Evolutionary conservation across 2,329 filamentous ascomycete species (phyloP).

Genomic region (Aspergillus versicolor): DNA sequence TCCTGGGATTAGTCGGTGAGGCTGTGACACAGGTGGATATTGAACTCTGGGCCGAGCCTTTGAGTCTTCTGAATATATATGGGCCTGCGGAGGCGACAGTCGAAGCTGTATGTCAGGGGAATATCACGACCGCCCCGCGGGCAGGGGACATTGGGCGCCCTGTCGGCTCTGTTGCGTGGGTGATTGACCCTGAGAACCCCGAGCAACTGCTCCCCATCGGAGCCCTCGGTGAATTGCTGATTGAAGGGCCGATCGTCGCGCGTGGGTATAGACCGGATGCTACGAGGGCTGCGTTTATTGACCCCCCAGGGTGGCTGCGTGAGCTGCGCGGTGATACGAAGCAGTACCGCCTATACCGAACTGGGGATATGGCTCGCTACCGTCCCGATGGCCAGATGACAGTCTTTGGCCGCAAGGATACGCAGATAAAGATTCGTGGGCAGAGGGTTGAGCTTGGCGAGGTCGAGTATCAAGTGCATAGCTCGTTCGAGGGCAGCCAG

Average conservation of each 20-base stretch:
- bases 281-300: neutral
- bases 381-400: neutral
- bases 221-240: constrained; percentile 11
- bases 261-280: constrained; percentile 32
- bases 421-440: neutral
- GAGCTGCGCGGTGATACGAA: too few relatives aligned
- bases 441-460: neutral
- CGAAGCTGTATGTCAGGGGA: neutral
- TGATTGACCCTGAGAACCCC: constrained; percentile 1
- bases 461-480: neutral
- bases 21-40: too few relatives aligned
- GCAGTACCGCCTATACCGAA: neutral
- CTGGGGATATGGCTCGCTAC: neutral
- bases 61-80: neutral
- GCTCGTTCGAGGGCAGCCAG: neutral
- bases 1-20: too few relatives aligned
- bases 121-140: neutral
- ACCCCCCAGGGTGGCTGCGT: neutral
- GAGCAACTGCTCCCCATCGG: constrained; percentile 13
- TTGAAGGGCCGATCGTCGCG: constrained; percentile 17
- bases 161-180: neutral
- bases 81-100: neutral
- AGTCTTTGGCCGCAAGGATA: too few relatives aligned
- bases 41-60: too few relatives aligned
- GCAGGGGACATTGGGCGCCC: neutral